Conservation (phyloP, 306 rosid species). For the Bauhinia variegata region DNA sequence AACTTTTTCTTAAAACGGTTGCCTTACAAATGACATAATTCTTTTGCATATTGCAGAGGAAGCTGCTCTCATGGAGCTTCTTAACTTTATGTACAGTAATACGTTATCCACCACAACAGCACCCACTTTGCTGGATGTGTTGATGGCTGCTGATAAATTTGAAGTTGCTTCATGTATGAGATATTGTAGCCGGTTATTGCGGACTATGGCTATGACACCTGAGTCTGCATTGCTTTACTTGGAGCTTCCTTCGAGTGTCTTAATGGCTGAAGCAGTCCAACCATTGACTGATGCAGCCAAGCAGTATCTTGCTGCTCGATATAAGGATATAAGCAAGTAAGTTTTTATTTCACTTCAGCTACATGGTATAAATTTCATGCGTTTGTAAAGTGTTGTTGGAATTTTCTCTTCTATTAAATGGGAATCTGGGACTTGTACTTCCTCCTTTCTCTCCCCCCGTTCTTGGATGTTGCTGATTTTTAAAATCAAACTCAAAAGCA, state of each 20-base stretch:
- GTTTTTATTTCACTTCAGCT: no score
- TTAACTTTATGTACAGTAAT: constrained; percentile 94
- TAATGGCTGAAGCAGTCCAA: constrained; percentile 97
- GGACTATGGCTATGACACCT: constrained; percentile 82
- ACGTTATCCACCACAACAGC: constrained; percentile 63
- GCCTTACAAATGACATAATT: constrained; percentile 30
- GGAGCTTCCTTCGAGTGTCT: constrained; percentile 91
- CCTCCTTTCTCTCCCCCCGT: no score
- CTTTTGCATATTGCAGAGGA: constrained; percentile 69
- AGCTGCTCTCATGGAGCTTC: constrained; percentile 92
- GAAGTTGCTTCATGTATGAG: constrained; percentile 99
- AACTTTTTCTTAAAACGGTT: constrained; percentile 18
- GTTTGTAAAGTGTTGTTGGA: no score
- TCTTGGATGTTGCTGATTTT: no score
- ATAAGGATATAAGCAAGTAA: constrained; percentile 89
- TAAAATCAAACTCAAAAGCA: no score
- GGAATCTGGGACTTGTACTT: no score
- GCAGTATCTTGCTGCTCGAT: constrained; percentile 85
- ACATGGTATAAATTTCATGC: no score
- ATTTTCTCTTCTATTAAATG: no score
- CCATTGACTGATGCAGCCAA: constrained; percentile 95
- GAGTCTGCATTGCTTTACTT: constrained; percentile 92
- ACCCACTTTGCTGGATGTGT: constrained; percentile 84
- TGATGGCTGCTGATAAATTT: constrained; percentile 98
- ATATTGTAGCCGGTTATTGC: constrained; percentile 72